These are phyloP conservation scores for Ballota nigra DNA, from an alignment of 257 asterid species.

Conservation along the genomic window DNA sequence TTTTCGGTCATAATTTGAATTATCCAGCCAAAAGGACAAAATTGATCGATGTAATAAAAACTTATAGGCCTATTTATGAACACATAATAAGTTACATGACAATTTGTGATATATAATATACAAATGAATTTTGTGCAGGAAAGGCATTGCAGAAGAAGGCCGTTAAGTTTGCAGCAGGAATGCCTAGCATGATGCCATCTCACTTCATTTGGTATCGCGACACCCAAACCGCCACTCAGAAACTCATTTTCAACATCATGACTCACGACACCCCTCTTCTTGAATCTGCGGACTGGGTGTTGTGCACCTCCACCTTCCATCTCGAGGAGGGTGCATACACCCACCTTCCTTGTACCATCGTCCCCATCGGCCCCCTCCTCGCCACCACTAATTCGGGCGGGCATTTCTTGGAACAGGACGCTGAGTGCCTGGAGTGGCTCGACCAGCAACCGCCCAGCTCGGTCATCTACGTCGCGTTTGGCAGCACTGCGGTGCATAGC, in stretches of 20 bases:
- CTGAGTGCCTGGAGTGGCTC: background rate
- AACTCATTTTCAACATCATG: conserved; percentile 28
- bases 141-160: conserved; percentile 9
- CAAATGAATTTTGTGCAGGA: no score
- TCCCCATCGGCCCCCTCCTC: background rate
- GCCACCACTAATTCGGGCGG: background rate
- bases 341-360: background rate
- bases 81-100: no score
- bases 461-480: background rate
- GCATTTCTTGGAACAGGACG: background rate
- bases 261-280: background rate
- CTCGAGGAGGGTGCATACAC: conserved; percentile 44
- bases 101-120: no score
- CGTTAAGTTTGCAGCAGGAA: conserved; percentile 26
- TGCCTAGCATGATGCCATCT: conserved; percentile 36
- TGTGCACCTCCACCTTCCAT: conserved; percentile 33
- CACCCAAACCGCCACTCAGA: background rate
- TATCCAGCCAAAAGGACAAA: no score
- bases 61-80: no score
- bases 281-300: conserved; percentile 25
- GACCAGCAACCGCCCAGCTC: background rate
- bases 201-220: conserved; percentile 32
- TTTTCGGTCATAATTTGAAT: no score
- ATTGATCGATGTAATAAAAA: no score
- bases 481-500: conserved; percentile 11